Percentiles rank a stretch among this genome's conserved stretches.
These are phyloP conservation scores for Plasmodium sp. DNA, from an alignment of 169 alveolate genomes.

Conservation along the genomic window DNA sequence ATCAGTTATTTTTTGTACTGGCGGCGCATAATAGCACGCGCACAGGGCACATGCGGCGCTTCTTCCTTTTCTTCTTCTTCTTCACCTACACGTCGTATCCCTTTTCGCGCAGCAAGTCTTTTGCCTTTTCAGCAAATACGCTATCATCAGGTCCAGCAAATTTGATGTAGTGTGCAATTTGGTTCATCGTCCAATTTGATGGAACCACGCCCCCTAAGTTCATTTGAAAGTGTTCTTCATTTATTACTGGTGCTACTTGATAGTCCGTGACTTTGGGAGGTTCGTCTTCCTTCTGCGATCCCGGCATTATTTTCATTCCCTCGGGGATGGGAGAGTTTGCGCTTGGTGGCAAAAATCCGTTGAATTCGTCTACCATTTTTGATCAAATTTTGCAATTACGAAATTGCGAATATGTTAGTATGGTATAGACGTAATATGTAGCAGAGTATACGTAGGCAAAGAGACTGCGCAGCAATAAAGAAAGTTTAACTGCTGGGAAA, in stretches of 20 bases:
- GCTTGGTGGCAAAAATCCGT: constrained; percentile 66
- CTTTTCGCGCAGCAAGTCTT: constrained; percentile 45
- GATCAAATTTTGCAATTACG: background rate
- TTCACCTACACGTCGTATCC: constrained; percentile 10
- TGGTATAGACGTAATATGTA: background rate
- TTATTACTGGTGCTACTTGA: constrained; percentile 39
- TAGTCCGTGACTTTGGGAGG: constrained; percentile 41
- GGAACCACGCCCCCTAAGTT: constrained; percentile 66
- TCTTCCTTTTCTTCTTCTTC: background rate
- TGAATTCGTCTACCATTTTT: constrained; percentile 51
- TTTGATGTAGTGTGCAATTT: constrained; percentile 56
- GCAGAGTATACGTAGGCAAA: background rate
- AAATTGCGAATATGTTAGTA: background rate
- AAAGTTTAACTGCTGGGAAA: background rate
- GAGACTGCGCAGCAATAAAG: background rate
- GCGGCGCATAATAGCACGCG: background rate
- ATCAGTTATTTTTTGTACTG: background rate
- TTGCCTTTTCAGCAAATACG: constrained; percentile 67
- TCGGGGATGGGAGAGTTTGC: constrained; percentile 41
- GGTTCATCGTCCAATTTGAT: constrained; percentile 64
- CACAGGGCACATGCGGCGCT: background rate
- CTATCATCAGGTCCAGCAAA: constrained; percentile 61
- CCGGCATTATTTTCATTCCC: constrained; percentile 52
- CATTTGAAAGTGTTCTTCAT: constrained; percentile 62
- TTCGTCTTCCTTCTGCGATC: constrained; percentile 13